Percentiles rank a stretch among this genome's conserved stretches.
Evolutionary conservation across 148 eudicot species (phyloP).

Genomic region (Oxyria digyna): DNA sequence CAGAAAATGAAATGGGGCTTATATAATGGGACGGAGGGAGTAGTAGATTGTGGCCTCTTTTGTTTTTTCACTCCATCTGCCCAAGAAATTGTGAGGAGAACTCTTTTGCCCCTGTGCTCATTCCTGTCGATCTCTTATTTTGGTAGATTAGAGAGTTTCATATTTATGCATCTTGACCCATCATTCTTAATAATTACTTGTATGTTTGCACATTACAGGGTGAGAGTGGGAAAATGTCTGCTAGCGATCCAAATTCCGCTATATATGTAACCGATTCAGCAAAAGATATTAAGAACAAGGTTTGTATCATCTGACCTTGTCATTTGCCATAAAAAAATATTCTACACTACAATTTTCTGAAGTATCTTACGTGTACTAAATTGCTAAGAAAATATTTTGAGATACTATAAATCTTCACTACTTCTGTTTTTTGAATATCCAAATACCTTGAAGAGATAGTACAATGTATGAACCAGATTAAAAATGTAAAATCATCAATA

Average conservation of each 20-base stretch:
- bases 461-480: not conserved
- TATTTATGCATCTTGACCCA: not conserved
- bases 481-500: not conserved
- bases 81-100: not conserved
- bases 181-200: not conserved
- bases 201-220: constrained; percentile 51
- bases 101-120: not conserved
- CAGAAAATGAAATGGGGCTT: too few species aligned
- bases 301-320: constrained; percentile 8
- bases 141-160: not conserved
- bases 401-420: not conserved
- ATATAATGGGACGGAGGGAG: too few species aligned
- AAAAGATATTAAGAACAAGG: constrained; percentile 83
- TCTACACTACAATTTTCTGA: not conserved
- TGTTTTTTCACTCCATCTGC: not conserved
- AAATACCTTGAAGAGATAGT: not conserved
- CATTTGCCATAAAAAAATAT: not conserved
- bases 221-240: constrained; percentile 94
- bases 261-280: constrained; percentile 91
- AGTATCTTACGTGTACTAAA: not conserved
- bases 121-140: not conserved
- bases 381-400: not conserved
- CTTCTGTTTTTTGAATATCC: not conserved
- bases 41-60: not conserved
- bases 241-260: constrained; percentile 94